These are phyloP conservation scores for Turritis glabra DNA, from an alignment of 345 rosid species.

Conservation along the genomic window DNA sequence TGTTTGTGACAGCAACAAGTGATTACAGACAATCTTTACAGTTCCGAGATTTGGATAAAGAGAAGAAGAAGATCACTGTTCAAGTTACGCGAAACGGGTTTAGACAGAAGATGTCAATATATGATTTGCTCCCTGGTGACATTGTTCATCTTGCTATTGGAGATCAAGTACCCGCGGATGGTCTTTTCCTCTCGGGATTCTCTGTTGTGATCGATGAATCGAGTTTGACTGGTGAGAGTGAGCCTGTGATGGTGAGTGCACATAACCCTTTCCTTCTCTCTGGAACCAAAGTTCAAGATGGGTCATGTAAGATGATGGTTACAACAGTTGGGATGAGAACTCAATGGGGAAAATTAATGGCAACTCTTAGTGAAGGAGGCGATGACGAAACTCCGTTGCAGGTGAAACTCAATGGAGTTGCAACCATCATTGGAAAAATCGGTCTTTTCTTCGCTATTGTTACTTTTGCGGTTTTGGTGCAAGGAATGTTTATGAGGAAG, in stretches of 20 bases:
- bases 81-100: slow-evolving; percentile 81
- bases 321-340: slow-evolving; percentile 97
- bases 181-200: slow-evolving; percentile 83
- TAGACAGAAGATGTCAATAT: slow-evolving; percentile 86
- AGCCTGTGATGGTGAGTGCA: slow-evolving; percentile 64
- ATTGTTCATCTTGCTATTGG: slow-evolving; percentile 87
- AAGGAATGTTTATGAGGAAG: slow-evolving; percentile 65
- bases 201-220: slow-evolving; percentile 82
- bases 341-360: slow-evolving; percentile 93
- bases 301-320: slow-evolving; percentile 85
- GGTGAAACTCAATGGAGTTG: slow-evolving; percentile 91
- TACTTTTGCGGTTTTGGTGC: slow-evolving; percentile 78
- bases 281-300: slow-evolving; percentile 90
- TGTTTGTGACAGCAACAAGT: slow-evolving; percentile 84
- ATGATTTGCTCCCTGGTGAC: slow-evolving; percentile 87
- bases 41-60: slow-evolving; percentile 83
- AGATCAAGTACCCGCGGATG: slow-evolving; percentile 92
- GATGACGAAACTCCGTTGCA: slow-evolving; percentile 95
- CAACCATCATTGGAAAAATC: slow-evolving; percentile 78
- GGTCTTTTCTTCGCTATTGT: slow-evolving; percentile 82
- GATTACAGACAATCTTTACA: slow-evolving; percentile 94
- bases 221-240: slow-evolving; percentile 91
- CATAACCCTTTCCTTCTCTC: slow-evolving; percentile 83
- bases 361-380: slow-evolving; percentile 88
- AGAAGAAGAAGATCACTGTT: slow-evolving; percentile 78